phyloP scores from a whole-genome alignment of 1,284 basidiomycete species.

The Ceratobasidium sp. region DNA sequence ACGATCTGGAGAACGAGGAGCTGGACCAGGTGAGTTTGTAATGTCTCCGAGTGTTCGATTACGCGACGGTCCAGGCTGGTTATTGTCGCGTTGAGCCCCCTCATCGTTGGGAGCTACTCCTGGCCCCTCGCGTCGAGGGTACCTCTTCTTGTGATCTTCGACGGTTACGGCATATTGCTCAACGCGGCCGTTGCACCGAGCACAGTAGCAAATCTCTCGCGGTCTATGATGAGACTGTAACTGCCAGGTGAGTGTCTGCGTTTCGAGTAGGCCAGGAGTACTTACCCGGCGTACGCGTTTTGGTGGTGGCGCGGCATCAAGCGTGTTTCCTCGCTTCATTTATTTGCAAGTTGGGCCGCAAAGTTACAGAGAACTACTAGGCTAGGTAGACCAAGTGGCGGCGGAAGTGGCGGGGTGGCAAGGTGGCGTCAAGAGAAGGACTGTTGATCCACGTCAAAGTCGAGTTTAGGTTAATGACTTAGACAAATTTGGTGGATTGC shows the following conservation, averaged over 20 bases:
- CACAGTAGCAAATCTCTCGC: neutral
- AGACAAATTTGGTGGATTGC: no score
- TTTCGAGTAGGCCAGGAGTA: neutral
- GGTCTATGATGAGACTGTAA: neutral
- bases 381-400: no score
- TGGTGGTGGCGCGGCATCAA: no score
- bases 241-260: neutral
- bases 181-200: neutral
- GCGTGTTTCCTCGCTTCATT: no score
- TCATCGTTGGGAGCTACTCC: neutral
- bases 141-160: neutral
- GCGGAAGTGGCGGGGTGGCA: no score
- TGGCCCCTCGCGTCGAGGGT: neutral
- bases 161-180: neutral
- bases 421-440: no score
- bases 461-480: no score
- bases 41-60: neutral
- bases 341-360: no score
- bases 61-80: neutral
- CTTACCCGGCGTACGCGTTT: neutral
- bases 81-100: neutral
- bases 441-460: no score
- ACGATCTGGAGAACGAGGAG: no score
- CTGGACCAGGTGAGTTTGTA: no score
- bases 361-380: no score